Base-by-base conservation (phyloP, 306 rosid species). In the Castanopsis chinensis region DNA sequence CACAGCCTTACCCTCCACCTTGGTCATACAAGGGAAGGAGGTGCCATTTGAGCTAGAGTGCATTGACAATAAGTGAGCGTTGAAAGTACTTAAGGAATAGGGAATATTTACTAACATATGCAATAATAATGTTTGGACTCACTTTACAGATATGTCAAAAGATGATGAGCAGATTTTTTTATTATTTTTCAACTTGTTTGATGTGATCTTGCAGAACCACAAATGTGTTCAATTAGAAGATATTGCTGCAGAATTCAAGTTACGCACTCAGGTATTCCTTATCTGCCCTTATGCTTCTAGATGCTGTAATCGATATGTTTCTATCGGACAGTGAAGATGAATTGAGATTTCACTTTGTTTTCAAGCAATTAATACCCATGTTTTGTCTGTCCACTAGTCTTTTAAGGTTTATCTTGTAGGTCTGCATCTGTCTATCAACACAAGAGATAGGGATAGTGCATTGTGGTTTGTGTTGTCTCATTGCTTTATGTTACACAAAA, bases 141-240 rank as follows among this genome's bases (percentile, higher is more conserved):
- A 11, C 6, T 59, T 35, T 63, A 5, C 41, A 5, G 69, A 63
- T 63, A 27, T 28, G 69, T 28, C 69, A 10, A 61, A 11, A 32
- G 43, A 28, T 75, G 41, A 14, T 14, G 67, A 58, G 64, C 74
- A 78, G 30, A 13, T 5, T 71, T 72, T 79, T 7, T 33, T 4
- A 6, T 13, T 49, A 3, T 49, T 35, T 67, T 67, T n/a, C 23
- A 35, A 67, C 6, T 35, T 19, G 27, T 75, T 81, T 56, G 76
- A 25, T 77, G 13, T 78, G 67, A 76, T 75, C 59, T 70, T 84
- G 84, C 96, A 96, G 99, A 90, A 83, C 76, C 89, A 91, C 58
- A 96, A 96, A 87, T 93, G 99, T 80, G 90, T 96, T 78, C 97
- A 93, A 67, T 87, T 96, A 71, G 99, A 96, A 86, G 98, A 96